These are phyloP conservation scores for Solanum gandarillasii DNA, from an alignment of 257 asterid species.

Conservation along the genomic window DNA sequence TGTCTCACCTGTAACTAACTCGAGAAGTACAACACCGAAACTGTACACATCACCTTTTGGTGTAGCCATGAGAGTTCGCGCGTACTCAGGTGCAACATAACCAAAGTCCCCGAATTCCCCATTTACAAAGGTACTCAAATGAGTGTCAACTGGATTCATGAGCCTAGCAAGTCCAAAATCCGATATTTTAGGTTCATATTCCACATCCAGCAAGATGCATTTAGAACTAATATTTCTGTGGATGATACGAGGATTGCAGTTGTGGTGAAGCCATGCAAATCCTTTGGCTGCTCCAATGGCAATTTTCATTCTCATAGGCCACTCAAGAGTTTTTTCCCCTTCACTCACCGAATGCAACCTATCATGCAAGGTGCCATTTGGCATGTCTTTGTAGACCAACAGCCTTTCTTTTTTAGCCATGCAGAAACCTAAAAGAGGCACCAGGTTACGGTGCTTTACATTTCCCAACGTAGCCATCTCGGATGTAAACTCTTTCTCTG, in stretches of 20 bases:
- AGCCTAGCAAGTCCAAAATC: constrained; percentile 89
- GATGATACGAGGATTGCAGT: constrained; percentile 60
- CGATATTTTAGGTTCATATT: constrained; percentile 56
- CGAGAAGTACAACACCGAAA: constrained; percentile 82
- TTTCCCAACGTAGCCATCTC: constrained; percentile 54
- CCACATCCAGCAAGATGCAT: constrained; percentile 43
- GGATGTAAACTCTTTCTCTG: constrained; percentile 46
- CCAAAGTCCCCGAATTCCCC: constrained; percentile 91
- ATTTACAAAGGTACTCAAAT: constrained; percentile 80
- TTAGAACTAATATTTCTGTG: constrained; percentile 62
- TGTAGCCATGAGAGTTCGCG: constrained; percentile 70
- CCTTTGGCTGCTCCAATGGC: constrained; percentile 55
- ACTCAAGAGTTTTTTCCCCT: constrained; percentile 27
- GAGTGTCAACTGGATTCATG: constrained; percentile 86
- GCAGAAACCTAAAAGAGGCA: constrained; percentile 60
- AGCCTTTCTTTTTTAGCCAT: constrained; percentile 47
- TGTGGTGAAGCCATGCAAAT: constrained; percentile 64
- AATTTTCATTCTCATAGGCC: constrained; percentile 56
- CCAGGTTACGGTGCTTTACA: constrained; percentile 50
- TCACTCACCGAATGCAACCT: constrained; percentile 28
- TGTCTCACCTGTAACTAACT: constrained; percentile 62
- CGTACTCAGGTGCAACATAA: constrained; percentile 79
- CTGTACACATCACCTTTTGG: constrained; percentile 92
- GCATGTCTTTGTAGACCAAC: constrained; percentile 48
- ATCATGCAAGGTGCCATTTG: constrained; percentile 52